These are phyloP conservation scores for Pyrenopolyporus hunteri DNA, from an alignment of 495 filamentous ascomycete genomes.

Conservation along the genomic window DNA sequence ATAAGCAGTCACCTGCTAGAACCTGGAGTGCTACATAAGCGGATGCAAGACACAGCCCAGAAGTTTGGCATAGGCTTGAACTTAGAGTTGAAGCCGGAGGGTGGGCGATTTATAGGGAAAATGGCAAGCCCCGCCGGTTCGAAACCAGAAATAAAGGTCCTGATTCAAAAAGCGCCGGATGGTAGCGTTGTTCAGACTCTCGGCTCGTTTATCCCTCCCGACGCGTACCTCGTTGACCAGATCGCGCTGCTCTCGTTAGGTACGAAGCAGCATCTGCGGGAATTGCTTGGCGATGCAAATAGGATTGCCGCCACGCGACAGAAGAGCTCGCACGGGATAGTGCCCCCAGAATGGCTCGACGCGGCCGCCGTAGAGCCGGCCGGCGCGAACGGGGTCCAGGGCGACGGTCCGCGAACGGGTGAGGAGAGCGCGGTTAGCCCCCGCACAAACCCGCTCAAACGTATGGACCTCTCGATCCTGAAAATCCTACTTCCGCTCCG, in stretches of 20 bases:
- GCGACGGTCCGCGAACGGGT: slow-evolving; percentile 44
- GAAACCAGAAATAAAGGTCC: slow-evolving; percentile 41
- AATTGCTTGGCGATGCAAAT: slow-evolving; percentile 72
- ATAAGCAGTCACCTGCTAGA: slow-evolving; percentile 48
- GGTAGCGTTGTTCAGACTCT: slow-evolving; percentile 62
- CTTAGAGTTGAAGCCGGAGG: slow-evolving; percentile 47
- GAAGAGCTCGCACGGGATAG: slow-evolving; percentile 71
- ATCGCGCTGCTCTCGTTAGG: slow-evolving; percentile 76
- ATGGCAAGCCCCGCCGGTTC: slow-evolving; percentile 49
- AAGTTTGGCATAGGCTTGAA: slow-evolving; percentile 64
- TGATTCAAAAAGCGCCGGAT: slow-evolving; percentile 51
- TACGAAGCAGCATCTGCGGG: slow-evolving; percentile 71
- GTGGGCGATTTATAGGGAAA: slow-evolving; percentile 50
- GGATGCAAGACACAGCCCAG: slow-evolving; percentile 64
- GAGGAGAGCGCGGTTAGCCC: slow-evolving; percentile 53
- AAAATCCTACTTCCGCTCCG: slow-evolving; percentile 28
- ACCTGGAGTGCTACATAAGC: slow-evolving; percentile 53
- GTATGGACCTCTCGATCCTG: slow-evolving; percentile 52
- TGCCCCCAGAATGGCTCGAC: slow-evolving; percentile 73
- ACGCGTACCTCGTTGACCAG: slow-evolving; percentile 73
- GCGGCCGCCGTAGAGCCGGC: slow-evolving; percentile 57
- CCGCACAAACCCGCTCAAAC: slow-evolving; percentile 63
- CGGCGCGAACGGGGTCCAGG: slow-evolving; percentile 43
- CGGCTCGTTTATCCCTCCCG: slow-evolving; percentile 69
- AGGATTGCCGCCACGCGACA: slow-evolving; percentile 68